A percentile compares a stretch with the other conserved stretches of the same genome.
Conservation (phyloP, 768 basidiomycete genomes). For the Phanerochaete carnosa region DNA sequence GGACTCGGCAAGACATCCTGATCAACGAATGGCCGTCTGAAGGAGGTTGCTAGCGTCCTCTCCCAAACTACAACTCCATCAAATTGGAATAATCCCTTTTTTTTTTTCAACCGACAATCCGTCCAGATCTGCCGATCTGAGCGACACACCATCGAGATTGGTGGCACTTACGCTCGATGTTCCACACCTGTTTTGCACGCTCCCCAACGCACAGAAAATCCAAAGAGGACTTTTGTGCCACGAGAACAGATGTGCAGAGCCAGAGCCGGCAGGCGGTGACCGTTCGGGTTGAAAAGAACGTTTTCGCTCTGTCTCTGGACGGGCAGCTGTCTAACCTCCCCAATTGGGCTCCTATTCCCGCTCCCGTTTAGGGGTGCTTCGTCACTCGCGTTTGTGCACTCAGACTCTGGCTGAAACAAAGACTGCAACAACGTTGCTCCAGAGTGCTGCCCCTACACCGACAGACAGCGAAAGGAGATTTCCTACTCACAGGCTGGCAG, state of each 20-base stretch:
- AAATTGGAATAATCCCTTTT: conserved; percentile 9
- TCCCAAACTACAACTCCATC: conserved; percentile 1
- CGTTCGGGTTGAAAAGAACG: background rate
- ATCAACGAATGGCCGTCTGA: conserved; percentile 8
- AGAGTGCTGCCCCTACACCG: too few species aligned
- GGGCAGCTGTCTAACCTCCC: background rate
- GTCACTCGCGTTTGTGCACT: too few species aligned
- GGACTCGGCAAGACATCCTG: conserved; percentile 5
- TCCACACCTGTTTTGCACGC: background rate
- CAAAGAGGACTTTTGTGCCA: background rate
- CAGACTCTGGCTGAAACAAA: too few species aligned
- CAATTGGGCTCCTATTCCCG: background rate
- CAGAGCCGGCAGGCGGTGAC: background rate
- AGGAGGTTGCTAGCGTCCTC: conserved; percentile 11
- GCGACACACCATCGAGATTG: conserved; percentile 11
- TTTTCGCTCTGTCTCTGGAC: background rate
- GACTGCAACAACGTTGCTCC: too few species aligned
- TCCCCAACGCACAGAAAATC: background rate
- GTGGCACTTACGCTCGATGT: background rate
- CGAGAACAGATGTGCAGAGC: background rate
- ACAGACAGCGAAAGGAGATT: too few species aligned
- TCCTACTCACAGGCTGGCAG: too few species aligned
- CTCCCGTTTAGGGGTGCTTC: too few species aligned
- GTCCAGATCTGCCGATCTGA: conserved; percentile 12
- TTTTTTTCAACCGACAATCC: conserved; percentile 6